Conservation (phyloP, 805 yeast species). For the Schwanniomyces vanrijiae region DNA sequence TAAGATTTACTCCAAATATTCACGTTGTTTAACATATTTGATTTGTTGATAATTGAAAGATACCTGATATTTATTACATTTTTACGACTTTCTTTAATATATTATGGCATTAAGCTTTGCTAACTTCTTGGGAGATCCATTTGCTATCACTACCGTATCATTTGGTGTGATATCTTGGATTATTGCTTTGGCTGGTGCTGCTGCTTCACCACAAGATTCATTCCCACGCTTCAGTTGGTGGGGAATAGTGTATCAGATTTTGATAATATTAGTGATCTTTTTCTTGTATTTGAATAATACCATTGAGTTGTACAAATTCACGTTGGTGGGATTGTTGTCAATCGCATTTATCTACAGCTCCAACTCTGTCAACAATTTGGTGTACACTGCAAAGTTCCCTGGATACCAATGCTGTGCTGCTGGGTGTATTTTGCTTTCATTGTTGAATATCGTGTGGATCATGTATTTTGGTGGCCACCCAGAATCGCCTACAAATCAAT, state of each 20-base stretch:
- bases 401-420: constrained; percentile 86
- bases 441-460: constrained; percentile 82
- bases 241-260: constrained; percentile 82
- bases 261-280: constrained; percentile 53
- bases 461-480: constrained; percentile 89
- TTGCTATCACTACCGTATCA: constrained; percentile 78
- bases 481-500: constrained; percentile 81
- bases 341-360: constrained; percentile 83
- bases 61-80: too few species aligned
- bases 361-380: constrained; percentile 76
- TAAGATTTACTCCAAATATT: too few species aligned
- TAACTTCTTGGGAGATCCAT: constrained; percentile 77
- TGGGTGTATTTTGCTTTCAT: constrained; percentile 81
- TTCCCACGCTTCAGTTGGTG: constrained; percentile 95
- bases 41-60: too few species aligned
- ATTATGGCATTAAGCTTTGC: constrained; percentile 39
- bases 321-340: constrained; percentile 56
- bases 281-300: constrained; percentile 58
- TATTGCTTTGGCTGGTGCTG: constrained; percentile 84
- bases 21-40: too few species aligned
- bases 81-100: neutral
- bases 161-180: constrained; percentile 81
- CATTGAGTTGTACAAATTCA: constrained; percentile 66
- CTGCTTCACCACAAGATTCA: constrained; percentile 31
- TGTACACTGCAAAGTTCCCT: constrained; percentile 60